Evolutionary conservation across 495 filamentous ascomycete species (phyloP), one percentile per base, ranked within the genome.

Genomic region (Friedmanniomyces simplex): DNA sequence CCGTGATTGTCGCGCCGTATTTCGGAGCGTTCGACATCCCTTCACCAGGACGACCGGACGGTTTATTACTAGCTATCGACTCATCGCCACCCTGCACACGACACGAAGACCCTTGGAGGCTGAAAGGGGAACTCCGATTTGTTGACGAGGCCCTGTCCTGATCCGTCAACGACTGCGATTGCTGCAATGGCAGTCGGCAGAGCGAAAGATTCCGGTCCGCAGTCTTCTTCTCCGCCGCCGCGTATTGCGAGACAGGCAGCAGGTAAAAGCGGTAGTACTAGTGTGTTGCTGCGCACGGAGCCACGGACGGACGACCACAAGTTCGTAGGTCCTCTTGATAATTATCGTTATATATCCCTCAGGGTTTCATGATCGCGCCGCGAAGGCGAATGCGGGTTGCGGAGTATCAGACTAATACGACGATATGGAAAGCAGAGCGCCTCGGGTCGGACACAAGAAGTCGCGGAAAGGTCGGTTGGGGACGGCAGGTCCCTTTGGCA

Each of bases 371-470:
- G 22, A 6, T 52, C 3, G 28, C 46, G 56, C 28, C 50, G 16
- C 48, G 32, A 58, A 45, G 37, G 48, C 39, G 34, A 45, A 52
- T 26, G 47, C 49, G 42, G 10, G 24, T 37, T 48, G 39, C 8
- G 28, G 16, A 39, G 14, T 16, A 2, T 11, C 16, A 8, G 34
- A 52, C 32, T 41, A 50, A 45, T 14, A 26, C 37, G 20, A 24
- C 34, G 42, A 12, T 52, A 58, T 57, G 48, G 59, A 62, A 30
- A 55, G 36, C 28, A 58, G 60, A 55, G 60, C 56, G 6, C 60
- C 60, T 43, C 60, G 60, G 0, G 50, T 62, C 16, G 60, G 60
- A 20, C 60, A 63, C 34, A 63, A 63, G 51, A 63, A 63, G 56
- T 55, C 50, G n/a, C 5, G 60, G n/a, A 58, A 54, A 47, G 60